Conservation (phyloP, 148 eudicot genomes). For the Rhododendron mucronatum region DNA sequence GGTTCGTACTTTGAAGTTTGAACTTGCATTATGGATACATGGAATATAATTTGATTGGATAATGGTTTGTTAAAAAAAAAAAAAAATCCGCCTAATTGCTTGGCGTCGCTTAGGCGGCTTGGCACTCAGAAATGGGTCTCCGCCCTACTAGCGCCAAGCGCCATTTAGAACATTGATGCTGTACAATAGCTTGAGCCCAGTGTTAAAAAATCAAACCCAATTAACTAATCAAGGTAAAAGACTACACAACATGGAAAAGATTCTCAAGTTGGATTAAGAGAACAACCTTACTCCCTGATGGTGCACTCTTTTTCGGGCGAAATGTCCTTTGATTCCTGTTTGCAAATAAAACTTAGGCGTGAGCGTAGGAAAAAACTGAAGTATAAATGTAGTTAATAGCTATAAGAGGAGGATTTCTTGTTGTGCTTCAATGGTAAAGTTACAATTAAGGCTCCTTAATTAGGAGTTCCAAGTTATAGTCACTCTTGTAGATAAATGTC, state of each 20-base stretch:
- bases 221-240: background rate
- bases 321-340: slow-evolving; percentile 89
- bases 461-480: background rate
- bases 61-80: too few species aligned
- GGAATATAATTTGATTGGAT: too few species aligned
- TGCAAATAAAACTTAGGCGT: slow-evolving; percentile 8
- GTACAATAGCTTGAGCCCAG: background rate
- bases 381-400: slow-evolving; percentile 1
- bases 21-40: too few species aligned
- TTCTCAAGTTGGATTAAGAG: slow-evolving; percentile 5
- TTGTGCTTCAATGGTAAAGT: slow-evolving; percentile 7
- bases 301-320: slow-evolving; percentile 95
- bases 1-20: too few species aligned
- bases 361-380: background rate
- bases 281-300: slow-evolving; percentile 93
- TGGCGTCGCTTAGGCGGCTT: too few species aligned
- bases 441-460: background rate
- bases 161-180: background rate
- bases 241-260: background rate
- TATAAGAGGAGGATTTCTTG: slow-evolving; percentile 5
- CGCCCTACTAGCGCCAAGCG: too few species aligned
- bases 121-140: too few species aligned
- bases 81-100: too few species aligned
- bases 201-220: background rate
- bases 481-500: background rate